phyloP scores from a whole-genome alignment of 768 basidiomycete species.

The Antrodiella citrinella region DNA sequence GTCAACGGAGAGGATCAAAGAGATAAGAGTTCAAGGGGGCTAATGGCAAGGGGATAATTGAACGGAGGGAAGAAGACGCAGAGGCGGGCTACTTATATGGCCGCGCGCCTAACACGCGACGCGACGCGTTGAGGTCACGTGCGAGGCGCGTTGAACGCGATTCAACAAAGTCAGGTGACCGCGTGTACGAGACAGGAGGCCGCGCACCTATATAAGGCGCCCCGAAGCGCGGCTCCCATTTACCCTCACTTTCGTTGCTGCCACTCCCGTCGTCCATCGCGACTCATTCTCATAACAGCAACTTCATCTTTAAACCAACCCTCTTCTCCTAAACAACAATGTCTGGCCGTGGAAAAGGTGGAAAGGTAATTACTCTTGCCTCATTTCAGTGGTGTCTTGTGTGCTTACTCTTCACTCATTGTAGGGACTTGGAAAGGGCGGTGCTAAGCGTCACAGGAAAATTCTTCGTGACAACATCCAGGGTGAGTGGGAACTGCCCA shows the following conservation, averaged over 20 bases:
- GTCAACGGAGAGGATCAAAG: too few relatives aligned
- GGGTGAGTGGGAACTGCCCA: constrained; percentile 39
- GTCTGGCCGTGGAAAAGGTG: constrained; percentile 78
- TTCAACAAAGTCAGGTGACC: constrained; percentile 21
- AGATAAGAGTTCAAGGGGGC: constrained; percentile 1
- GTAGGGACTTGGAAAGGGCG: constrained; percentile 72
- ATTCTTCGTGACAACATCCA: constrained; percentile 80
- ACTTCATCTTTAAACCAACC: not conserved
- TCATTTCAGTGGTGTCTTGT: not conserved
- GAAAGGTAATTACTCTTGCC: constrained; percentile 40
- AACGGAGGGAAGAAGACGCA: constrained; percentile 3
- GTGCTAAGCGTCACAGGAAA: constrained; percentile 74
- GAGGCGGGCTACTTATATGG: constrained; percentile 14
- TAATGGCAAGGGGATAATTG: constrained; percentile 3
- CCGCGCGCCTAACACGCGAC: constrained; percentile 13
- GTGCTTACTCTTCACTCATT: constrained; percentile 1
- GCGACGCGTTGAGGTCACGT: constrained; percentile 16
- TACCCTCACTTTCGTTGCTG: not conserved
- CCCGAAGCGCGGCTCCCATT: not conserved
- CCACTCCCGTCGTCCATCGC: constrained; percentile 1
- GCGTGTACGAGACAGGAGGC: not conserved
- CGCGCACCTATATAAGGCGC: not conserved
- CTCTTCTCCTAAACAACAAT: constrained; percentile 30
- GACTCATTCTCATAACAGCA: constrained; percentile 3
- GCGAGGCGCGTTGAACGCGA: constrained; percentile 15